A percentile compares a stretch with the other conserved stretches of the same genome.
These are phyloP conservation scores for Wickerhamomyces sp. DNA, from an alignment of 1,139 yeast genomes.

Conservation along the genomic window DNA sequence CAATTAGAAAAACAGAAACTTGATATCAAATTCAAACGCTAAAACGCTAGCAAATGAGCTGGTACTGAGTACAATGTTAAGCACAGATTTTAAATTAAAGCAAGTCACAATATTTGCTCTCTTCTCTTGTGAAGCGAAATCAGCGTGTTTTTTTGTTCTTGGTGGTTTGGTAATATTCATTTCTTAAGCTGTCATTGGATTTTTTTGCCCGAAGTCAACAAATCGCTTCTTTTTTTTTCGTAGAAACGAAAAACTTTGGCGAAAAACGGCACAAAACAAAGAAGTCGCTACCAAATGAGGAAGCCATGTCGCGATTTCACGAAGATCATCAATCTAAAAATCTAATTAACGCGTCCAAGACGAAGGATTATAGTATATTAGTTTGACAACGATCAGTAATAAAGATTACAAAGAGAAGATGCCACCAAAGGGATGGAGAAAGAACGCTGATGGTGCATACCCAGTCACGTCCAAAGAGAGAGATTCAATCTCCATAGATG, in stretches of 20 bases:
- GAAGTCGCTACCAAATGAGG: background rate
- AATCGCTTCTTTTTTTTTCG: background rate
- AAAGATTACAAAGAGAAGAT: slow-evolving; percentile 28
- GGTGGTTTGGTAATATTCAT: background rate
- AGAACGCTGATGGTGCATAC: slow-evolving; percentile 62
- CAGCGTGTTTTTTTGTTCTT: background rate
- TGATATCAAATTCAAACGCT: too few species aligned
- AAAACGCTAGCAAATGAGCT: too few species aligned
- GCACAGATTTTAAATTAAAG: too few species aligned
- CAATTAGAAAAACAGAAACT: too few species aligned
- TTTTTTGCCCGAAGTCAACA: background rate
- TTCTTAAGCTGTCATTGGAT: background rate
- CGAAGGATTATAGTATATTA: background rate
- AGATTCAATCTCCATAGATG: slow-evolving; percentile 62
- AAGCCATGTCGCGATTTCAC: background rate
- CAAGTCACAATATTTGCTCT: too few species aligned
- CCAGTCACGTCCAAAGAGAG: slow-evolving; percentile 50
- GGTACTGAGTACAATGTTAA: too few species aligned
- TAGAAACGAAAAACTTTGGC: too few species aligned
- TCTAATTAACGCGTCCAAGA: background rate
- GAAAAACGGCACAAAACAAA: background rate
- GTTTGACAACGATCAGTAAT: background rate
- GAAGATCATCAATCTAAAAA: background rate
- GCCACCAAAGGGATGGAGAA: slow-evolving; percentile 87
- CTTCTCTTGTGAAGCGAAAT: background rate